A percentile compares a stretch with the other conserved stretches of the same genome.
Conservation (phyloP, 1,284 basidiomycete species). For the Leucoagaricus sp. region DNA sequence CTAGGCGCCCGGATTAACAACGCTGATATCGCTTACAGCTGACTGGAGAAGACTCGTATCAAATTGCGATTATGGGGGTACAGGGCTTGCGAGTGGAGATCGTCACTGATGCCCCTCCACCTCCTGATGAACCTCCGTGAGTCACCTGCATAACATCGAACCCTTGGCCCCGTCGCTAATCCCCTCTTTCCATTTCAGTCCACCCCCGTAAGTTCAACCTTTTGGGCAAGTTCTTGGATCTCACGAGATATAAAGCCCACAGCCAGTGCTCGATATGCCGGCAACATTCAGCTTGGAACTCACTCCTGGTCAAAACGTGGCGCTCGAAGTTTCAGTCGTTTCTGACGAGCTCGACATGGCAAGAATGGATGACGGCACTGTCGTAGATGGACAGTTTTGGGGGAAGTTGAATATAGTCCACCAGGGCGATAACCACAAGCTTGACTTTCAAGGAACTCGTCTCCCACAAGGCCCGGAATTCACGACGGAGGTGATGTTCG, state of each 20-base stretch:
- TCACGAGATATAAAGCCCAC: constrained; percentile 50
- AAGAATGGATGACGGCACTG: constrained; percentile 81
- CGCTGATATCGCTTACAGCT: constrained; percentile 44
- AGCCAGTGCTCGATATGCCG: constrained; percentile 83
- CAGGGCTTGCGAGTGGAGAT: constrained; percentile 81
- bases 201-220: constrained; percentile 63
- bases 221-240: constrained; percentile 1
- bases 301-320: constrained; percentile 70
- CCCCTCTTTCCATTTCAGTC: constrained; percentile 34
- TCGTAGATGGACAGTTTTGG: constrained; percentile 81
- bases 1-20: neutral
- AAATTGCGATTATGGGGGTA: constrained; percentile 77
- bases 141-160: constrained; percentile 32
- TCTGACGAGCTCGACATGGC: constrained; percentile 85
- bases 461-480: constrained; percentile 63
- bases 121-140: constrained; percentile 78
- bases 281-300: constrained; percentile 80
- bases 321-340: constrained; percentile 71
- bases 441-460: constrained; percentile 80
- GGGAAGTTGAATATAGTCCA: constrained; percentile 82
- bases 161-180: constrained; percentile 9
- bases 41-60: constrained; percentile 79
- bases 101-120: constrained; percentile 76
- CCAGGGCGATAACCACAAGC: constrained; percentile 67
- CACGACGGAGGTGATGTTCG: constrained; percentile 67